Base-by-base conservation (phyloP, 2,329 filamentous ascomycete species). In the Xylariaceae sp. region DNA sequence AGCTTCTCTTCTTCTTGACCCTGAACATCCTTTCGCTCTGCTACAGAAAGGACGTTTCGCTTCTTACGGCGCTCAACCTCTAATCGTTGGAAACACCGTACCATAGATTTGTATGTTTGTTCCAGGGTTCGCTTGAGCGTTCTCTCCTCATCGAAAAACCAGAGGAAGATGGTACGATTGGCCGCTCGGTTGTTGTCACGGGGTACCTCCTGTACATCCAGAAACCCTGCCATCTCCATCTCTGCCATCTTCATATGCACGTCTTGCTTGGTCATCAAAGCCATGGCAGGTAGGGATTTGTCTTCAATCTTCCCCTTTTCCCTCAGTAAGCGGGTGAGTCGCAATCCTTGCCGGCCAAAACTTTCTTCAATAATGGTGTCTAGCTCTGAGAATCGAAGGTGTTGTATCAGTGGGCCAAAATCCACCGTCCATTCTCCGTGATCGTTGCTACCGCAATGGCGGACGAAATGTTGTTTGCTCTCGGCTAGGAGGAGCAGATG, bases 251-350 rank as follows among this genome's bases (percentile, higher is more conserved):
- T 85, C 43, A 84, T 81, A 35, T 93, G 87, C 18, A 97, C 80
- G 39, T 95, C 88, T 43, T 85, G 82, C 55, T 91, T 87, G 43
- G 85, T 85, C 71, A 96, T 84, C 46, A 98, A 78, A 39, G 86
- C 87, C 42, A 89, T 75, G 37, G 83, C 82, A 29, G 87, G 85
- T 11, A 96, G 74, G 46, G 87, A 83, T 64, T 94, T 95, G 64
- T 98, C 93, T 52, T 97, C 91, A n/a, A 97, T 73, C 59, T 93
- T 95, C 39, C 93, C 93, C 59, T 90, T 89, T 44, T 86, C 83
- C 30, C 85, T 78, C 16, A 98, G 75, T 41, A 97, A 89, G 16
- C 89, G 85, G 16, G 89, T 78, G n/a, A 98, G 72, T 8, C 91
- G 86, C 15, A 91, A 76, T 1, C 89, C 89, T 35, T 85, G 73